Evolutionary conservation across 2,329 filamentous ascomycete species (phyloP), one percentile per base, ranked within the genome.

Genomic region (Pleurostoma richardsiae): DNA sequence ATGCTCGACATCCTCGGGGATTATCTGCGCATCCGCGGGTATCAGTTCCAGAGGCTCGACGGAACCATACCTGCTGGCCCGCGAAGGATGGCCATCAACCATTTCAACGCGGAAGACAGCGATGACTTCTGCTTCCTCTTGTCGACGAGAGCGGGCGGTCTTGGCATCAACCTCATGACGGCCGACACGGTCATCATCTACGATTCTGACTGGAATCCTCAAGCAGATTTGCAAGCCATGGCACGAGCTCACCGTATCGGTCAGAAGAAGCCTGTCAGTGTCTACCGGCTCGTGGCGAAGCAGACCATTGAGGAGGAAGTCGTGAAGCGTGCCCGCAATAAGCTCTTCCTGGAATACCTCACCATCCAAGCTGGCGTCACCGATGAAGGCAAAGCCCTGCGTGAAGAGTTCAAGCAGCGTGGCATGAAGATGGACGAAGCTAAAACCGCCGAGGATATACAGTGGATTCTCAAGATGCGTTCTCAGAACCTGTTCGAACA

Each of bases 401-500:
- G 79, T 42, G 80, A 84, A 56, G 82, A 96, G 59, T 83, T 90
- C 56, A 85, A 85, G 58, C 89, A 91, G 66, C 87, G 90, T 66
- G 82, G 82, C 66, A 71, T 72, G 68, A 86, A 72, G 76, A 82
- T 77, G 33, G 85, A 86, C 46, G 91, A 95, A 56, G 91, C 92
- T 6, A 92, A 85, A 49, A 95, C 90, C 3, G 89, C 89, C 1
- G 92, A 96, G 54, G 94, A 96, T 60, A 97, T 97, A 54, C 95
- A 94, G 52, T 88, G 88, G 65, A 95, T 99, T 49, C 79, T 99
- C 60, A 97, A 97, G 72, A 90, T 92, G 69, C 87, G 94, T 56
- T 95, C 94, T n/a, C 94, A 96, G 63, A 96, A 94, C 68, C 95
- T 99, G 86, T 99, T 99, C 56, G 92, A 97, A 67, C 92, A 96